Evolutionary conservation across 768 basidiomycete species (phyloP), one percentile per base, ranked within the genome.

Genomic region (Auricularia heimuer): DNA sequence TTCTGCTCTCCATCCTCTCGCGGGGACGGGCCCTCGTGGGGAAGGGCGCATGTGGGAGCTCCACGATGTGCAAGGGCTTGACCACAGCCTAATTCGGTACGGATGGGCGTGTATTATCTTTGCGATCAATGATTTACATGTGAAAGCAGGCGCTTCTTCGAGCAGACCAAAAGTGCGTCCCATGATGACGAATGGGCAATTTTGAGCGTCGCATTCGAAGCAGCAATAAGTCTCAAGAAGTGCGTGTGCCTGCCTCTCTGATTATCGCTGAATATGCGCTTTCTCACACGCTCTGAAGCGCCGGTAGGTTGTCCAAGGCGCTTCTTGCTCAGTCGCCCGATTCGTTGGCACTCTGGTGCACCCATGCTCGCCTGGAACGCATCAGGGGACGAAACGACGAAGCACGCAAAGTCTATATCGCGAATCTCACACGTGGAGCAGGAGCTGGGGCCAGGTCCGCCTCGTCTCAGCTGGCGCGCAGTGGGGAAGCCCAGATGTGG

Each of bases 361-460:
- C 80, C n/a, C 90, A 92, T 75, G 89, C 87, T 12, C 84, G 82
- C 62, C 78, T 94, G 18, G 88, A 93, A 71, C 80, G 81, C 37
- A 72, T 86, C 54, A 85, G 89, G 8, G 86, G 85, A 11, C 82
- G 82, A 56, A 65, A 77, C 2, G 83, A 85, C 64, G 89, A 89
- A 24, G 89, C 90, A 14, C 81, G 90, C 37, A 93, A 91, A 70
- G 79, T 94, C 3, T 94, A 90, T 73, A 81, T 86, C 68, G 85
- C 86, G 1, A 60, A 60, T 35, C 56, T 60, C 18, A 18, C 18
- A 16, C 47, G 16, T 4, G 16, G 47, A 10, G 44, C 44, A 45
- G 29, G 29, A 29, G 29, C 29, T 42, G 39, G 39, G 47, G 47
- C 47, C 47, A 51, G 47, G 78, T 89, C 6, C 81, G 90, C 21